Percentiles rank a stretch among this genome's conserved stretches.
Conservation (phyloP, 495 filamentous ascomycete genomes). For the Aspergillus olivimuriae region DNA sequence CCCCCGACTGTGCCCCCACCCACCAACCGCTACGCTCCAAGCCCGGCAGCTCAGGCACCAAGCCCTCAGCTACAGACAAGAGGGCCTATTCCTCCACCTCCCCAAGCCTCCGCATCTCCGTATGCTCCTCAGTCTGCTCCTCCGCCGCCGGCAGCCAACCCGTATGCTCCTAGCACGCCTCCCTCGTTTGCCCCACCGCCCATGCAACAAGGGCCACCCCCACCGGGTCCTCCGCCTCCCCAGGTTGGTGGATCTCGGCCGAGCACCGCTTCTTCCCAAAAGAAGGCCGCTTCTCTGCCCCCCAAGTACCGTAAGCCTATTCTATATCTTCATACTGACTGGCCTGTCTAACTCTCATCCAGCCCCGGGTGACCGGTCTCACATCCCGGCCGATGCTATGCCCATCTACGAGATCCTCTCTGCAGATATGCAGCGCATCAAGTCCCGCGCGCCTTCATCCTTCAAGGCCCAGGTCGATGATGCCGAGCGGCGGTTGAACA, state of each 20-base stretch:
- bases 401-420: slow-evolving; percentile 76
- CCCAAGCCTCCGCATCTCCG: slow-evolving; percentile 48
- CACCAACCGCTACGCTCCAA: slow-evolving; percentile 80
- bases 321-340: too few relatives aligned
- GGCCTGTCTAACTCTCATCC: too few relatives aligned
- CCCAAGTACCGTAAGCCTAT: slow-evolving; percentile 67
- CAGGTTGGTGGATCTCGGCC: slow-evolving; percentile 41
- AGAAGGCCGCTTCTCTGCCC: slow-evolving; percentile 38
- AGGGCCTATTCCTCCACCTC: slow-evolving; percentile 41
- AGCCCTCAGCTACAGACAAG: slow-evolving; percentile 37
- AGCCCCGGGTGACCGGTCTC: slow-evolving; percentile 86
- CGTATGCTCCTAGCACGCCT: slow-evolving; percentile 41
- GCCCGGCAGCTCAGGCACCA: slow-evolving; percentile 53
- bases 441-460: slow-evolving; percentile 67
- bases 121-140: slow-evolving; percentile 50
- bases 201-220: slow-evolving; percentile 42
- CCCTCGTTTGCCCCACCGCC: slow-evolving; percentile 21
- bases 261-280: slow-evolving; percentile 44
- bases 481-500: slow-evolving; percentile 82
- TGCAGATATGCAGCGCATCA: slow-evolving; percentile 81
- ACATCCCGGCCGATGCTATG: slow-evolving; percentile 71
- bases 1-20: slow-evolving; percentile 69
- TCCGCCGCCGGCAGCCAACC: slow-evolving; percentile 32
- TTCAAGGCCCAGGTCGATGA: slow-evolving; percentile 86
- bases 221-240: slow-evolving; percentile 42